Conservation (phyloP, 805 yeast species). For the Teunomyces kruisii region DNA sequence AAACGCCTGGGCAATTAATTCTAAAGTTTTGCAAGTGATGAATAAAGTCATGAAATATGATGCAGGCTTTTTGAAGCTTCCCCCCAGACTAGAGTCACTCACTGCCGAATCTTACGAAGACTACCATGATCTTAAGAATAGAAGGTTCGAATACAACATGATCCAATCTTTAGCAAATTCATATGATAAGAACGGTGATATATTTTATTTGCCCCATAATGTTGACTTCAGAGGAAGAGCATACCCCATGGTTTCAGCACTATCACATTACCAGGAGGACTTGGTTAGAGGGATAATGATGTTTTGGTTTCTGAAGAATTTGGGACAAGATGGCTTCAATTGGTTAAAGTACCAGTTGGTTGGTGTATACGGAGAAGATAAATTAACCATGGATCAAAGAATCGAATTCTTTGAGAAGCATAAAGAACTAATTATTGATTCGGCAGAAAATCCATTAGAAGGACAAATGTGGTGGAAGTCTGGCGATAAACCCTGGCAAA, state of each 20-base stretch:
- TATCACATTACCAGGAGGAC: slow-evolving; percentile 39
- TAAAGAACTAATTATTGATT: slow-evolving; percentile 18
- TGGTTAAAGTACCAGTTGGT: slow-evolving; percentile 44
- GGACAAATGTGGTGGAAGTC: slow-evolving; percentile 34
- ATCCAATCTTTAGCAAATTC: slow-evolving; percentile 23
- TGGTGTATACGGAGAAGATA: slow-evolving; percentile 30
- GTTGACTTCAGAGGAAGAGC: slow-evolving; percentile 43
- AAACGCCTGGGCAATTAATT: slow-evolving; percentile 38
- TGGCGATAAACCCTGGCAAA: slow-evolving; percentile 43
- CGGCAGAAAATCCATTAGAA: slow-evolving; percentile 28
- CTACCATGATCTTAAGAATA: slow-evolving; percentile 13
- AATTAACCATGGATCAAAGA: slow-evolving; percentile 25
- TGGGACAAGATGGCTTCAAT: slow-evolving; percentile 33
- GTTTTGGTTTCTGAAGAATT: slow-evolving; percentile 37
- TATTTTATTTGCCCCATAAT: slow-evolving; percentile 36
- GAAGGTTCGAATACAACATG: slow-evolving; percentile 20
- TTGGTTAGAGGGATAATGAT: slow-evolving; percentile 30
- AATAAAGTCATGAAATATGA: slow-evolving; percentile 17
- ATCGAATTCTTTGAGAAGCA: slow-evolving; percentile 25
- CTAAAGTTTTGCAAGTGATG: slow-evolving; percentile 21
- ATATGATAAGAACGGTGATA: slow-evolving; percentile 31
- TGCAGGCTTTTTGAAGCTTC: slow-evolving; percentile 26
- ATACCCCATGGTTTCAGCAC: slow-evolving; percentile 36
- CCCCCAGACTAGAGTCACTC: slow-evolving; percentile 13
- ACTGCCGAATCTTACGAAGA: slow-evolving; percentile 5